A percentile compares a stretch with the other conserved stretches of the same genome.
Evolutionary conservation across 768 basidiomycete genomes (phyloP).

Genomic region (Leccinum sublutescens): DNA sequence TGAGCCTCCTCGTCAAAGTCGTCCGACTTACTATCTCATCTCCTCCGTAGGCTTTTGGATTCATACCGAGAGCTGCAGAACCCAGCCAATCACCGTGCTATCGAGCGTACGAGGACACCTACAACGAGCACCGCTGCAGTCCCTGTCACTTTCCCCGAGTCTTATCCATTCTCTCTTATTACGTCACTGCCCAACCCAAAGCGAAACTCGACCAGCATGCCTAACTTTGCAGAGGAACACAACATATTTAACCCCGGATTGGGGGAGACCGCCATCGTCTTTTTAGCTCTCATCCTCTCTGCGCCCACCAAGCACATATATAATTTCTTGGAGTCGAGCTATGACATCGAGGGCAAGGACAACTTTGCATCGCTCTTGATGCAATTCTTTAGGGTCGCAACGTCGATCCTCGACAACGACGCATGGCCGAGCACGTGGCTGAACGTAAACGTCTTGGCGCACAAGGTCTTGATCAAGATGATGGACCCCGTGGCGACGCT

Average conservation of each 20-base stretch:
- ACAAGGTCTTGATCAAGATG: constrained; percentile 85
- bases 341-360: constrained; percentile 89
- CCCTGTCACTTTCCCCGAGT: constrained; percentile 89
- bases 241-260: constrained; percentile 67
- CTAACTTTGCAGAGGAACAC: constrained; percentile 45
- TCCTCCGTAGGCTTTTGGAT: constrained; percentile 63
- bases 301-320: constrained; percentile 74
- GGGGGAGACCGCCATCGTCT: constrained; percentile 84
- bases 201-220: constrained; percentile 41
- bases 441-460: constrained; percentile 85
- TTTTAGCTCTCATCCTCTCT: constrained; percentile 79
- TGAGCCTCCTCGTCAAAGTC: constrained; percentile 32
- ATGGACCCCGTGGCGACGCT: constrained; percentile 78
- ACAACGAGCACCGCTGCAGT: constrained; percentile 54
- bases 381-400: constrained; percentile 77
- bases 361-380: constrained; percentile 68
- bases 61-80: constrained; percentile 84
- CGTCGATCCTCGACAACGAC: constrained; percentile 80
- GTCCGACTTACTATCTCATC: constrained; percentile 4
- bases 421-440: constrained; percentile 92
- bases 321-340: constrained; percentile 71
- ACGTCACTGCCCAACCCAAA: constrained; percentile 59
- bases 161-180: constrained; percentile 88
- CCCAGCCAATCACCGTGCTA: constrained; percentile 59
- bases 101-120: constrained; percentile 64